Evolutionary conservation across 2,329 filamentous ascomycete species (phyloP).

Genomic region (Fusarium liriodendri): DNA sequence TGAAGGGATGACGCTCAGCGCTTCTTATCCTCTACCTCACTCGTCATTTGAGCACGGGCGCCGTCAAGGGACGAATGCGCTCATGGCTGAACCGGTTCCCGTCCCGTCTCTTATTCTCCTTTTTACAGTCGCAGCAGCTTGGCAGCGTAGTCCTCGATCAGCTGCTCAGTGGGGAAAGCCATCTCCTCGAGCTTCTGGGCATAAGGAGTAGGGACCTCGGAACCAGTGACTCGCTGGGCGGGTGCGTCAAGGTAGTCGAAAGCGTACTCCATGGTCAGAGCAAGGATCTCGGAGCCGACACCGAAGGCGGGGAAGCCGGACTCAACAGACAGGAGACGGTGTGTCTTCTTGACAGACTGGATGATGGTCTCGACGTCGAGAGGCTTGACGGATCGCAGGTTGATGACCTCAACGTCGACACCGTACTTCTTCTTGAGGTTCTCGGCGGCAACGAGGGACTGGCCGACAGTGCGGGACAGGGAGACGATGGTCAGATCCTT

Average conservation of each 20-base stretch:
- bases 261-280: conserved; percentile 94
- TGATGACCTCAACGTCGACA: conserved; percentile 95
- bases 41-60: conserved; percentile 17
- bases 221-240: conserved; percentile 92
- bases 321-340: conserved; percentile 89
- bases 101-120: conserved; percentile 16
- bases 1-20: conserved; percentile 28
- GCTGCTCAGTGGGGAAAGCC: conserved; percentile 89
- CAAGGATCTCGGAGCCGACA: conserved; percentile 91
- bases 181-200: conserved; percentile 93
- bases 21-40: conserved; percentile 26
- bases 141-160: conserved; percentile 88
- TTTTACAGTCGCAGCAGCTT: conserved; percentile 85
- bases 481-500: conserved; percentile 97
- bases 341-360: conserved; percentile 99
- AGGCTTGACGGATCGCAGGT: conserved; percentile 97
- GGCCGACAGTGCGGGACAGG: conserved; percentile 94
- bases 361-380: conserved; percentile 95
- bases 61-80: conserved; percentile 17
- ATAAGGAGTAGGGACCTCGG: conserved; percentile 97
- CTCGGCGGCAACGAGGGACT: conserved; percentile 88
- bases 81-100: conserved; percentile 22
- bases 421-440: conserved; percentile 96
- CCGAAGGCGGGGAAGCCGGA: conserved; percentile 97
- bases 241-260: conserved; percentile 98